Base-by-base conservation (phyloP, 805 yeast species). In the Metschnikowia similis region DNA sequence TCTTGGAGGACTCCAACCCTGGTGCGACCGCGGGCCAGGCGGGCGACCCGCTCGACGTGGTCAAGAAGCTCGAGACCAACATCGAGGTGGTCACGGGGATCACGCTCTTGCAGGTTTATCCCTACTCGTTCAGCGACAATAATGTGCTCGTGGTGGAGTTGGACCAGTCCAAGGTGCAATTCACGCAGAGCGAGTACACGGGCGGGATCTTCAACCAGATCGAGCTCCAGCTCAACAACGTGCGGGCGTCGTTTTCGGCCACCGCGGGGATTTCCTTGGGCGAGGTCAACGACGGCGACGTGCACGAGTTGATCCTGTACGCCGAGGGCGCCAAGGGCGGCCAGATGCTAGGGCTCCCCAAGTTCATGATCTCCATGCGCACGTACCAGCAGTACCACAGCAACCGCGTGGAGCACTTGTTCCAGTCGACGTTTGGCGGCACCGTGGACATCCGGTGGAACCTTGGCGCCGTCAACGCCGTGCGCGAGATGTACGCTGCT, bases 401-500 rank as follows among this genome's bases (percentile, higher is more conserved):
- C 14, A 77, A 79, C 40, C 53, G 74, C 4, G 79, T 94, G 39
- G 85, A 86, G 57, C 89, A 84, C 60, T 71, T 76, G 1, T 94
- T 80, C 65, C 76, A 75, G 41, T 83, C 94, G 45, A 73, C 83
- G 2, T 89, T 94, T 70, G 96, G 89, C 8, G 97, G 96, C 28
- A 82, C 89, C 13, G 94, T 94, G 36, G 96, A 89, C 52, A 83
- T 94, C 1, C 79, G 89, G 44, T 94, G 99, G 99, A 94, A 94
- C 63, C 70, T 94, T 29, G 97, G 98, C 0, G 85, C 96, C 0
- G 84, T 94, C 16, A 88, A 87, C 60, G 89, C 89, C 55, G 89
- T 94, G 32, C 75, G 96, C 34, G 96, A 89, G 60, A 90, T 94
- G 96, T 87, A 91, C 84, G 79, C 89, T 11, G 80, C 90, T 2